Evolutionary conservation across 345 rosid genomes (phyloP).

Genomic region (Eucalyptus victrix): DNA sequence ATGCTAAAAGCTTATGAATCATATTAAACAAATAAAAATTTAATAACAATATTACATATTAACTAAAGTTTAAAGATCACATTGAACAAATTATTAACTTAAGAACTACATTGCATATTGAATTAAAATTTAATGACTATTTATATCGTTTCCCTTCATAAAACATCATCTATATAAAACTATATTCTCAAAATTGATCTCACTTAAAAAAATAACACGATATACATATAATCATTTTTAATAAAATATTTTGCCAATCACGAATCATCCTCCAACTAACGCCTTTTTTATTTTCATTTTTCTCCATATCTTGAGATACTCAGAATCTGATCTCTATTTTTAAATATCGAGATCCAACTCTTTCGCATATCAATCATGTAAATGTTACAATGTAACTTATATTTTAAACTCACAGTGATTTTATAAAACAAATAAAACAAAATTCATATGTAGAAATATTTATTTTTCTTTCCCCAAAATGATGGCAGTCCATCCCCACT

Average conservation of each 20-base stretch:
- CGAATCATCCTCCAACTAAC: not conserved
- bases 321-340: not conserved
- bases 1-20: accelerated
- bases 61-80: accelerated
- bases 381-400: not conserved
- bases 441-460: not conserved
- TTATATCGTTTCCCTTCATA: accelerated
- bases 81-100: too few relatives aligned
- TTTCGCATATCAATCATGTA: not conserved
- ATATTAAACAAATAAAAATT: too few relatives aligned
- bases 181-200: not conserved
- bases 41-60: accelerated
- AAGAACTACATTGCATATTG: accelerated
- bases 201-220: not conserved
- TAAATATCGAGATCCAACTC: not conserved
- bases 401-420: not conserved
- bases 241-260: not conserved
- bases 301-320: not conserved
- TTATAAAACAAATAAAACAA: not conserved
- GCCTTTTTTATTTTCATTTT: too few relatives aligned
- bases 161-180: not conserved
- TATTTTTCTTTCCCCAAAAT: not conserved
- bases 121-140: too few relatives aligned
- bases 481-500: not conserved
- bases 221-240: not conserved